phyloP scores from a whole-genome alignment of 1,284 basidiomycete species.

The Rhodofomes roseus region DNA sequence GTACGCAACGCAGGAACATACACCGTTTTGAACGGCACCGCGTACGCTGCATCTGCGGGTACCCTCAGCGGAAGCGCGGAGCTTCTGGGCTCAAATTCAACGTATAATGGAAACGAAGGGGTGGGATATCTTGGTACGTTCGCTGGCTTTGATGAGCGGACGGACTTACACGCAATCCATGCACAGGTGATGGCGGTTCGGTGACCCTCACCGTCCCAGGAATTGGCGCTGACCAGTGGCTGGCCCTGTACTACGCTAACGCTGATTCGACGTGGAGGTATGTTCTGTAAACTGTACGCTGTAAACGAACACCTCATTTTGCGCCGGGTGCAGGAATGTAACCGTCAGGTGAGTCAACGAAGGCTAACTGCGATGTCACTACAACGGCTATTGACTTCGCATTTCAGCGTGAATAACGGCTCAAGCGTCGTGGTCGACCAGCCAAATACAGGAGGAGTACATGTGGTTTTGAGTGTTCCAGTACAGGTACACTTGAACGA shows the following conservation, averaged over 20 bases:
- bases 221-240: constrained; percentile 51
- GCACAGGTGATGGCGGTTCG: constrained; percentile 50
- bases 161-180: neutral
- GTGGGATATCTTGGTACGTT: constrained; percentile 52
- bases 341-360: constrained; percentile 44
- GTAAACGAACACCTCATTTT: neutral
- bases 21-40: constrained; percentile 45
- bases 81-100: constrained; percentile 34
- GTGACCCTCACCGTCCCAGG: constrained; percentile 58
- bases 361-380: neutral
- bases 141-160: too few relatives aligned
- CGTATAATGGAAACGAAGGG: constrained; percentile 50
- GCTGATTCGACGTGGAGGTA: constrained; percentile 46
- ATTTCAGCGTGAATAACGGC: constrained; percentile 52
- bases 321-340: constrained; percentile 36
- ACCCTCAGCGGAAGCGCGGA: constrained; percentile 46
- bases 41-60: constrained; percentile 56
- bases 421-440: constrained; percentile 48
- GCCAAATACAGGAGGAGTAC: constrained; percentile 50
- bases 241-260: constrained; percentile 56
- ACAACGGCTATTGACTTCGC: neutral
- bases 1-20: constrained; percentile 36
- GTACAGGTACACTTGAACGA: constrained; percentile 42
- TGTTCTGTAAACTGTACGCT: neutral
- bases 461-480: constrained; percentile 5